Evolutionary conservation across 805 yeast genomes (phyloP), one percentile per base, ranked within the genome.

Genomic region (Starmerella sp.): DNA sequence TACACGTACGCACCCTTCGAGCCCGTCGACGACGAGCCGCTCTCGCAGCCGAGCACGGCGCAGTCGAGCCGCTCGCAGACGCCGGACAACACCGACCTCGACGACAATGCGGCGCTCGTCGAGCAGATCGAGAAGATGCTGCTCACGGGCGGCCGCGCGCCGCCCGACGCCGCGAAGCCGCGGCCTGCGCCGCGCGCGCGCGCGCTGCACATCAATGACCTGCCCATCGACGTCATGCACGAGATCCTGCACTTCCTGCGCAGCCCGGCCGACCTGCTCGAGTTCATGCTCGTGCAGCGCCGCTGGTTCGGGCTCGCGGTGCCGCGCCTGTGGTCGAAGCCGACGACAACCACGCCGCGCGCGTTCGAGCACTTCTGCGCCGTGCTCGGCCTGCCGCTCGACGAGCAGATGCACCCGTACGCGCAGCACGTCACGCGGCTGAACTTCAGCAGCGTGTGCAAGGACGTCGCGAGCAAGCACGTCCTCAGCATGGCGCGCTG

Each of bases 221-320:
- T 78, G 31, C 83, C 83, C 0, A 72, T 76, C 4, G 83, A 78
- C 48, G 58, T 68, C 17, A 50, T 68, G n/a, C 48, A 51, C n/a
- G 54, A 52, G 10, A 54, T 68, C 35, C 55, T 62, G 45, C 36
- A 55, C 34, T 54, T 57, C 44, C 53, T 67, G 29, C 60, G 52
- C 29, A 28, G 46, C 34, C 45, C 42, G 22, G 31, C 30, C 17
- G 70, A 68, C 53, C 60, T 65, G 51, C 54, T 58, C 56, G 52
- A 62, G n/a, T 66, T 67, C 52, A 49, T 87, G 58, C 75, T 87
- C 1, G 90, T 87, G 7, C 89, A 95, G 69, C 81, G 80, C 62
- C 77, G 81, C 57, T 89, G 95, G 84, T 85, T 89, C 43, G 81
- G 86, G 13, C 81, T 88, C 10, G 95, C 86, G 63, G 75, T 83